A percentile compares a stretch with the other conserved stretches of the same genome.
Conservation (phyloP, 169 alveolate genomes). For the Plasmodium vinckei region DNA sequence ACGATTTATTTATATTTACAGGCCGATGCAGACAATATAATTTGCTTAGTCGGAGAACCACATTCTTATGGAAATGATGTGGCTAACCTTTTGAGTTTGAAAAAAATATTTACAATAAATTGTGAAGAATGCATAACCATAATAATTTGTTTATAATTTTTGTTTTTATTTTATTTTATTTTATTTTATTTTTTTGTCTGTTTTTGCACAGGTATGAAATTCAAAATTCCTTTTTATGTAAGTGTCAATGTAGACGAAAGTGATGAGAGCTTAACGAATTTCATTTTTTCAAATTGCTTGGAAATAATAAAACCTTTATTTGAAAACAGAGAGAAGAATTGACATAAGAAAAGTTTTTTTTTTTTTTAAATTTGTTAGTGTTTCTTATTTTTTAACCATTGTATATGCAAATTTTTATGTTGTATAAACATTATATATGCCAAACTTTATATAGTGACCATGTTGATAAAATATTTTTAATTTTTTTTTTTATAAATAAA, state of each 20-base stretch:
- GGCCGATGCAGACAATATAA: constrained; percentile 67
- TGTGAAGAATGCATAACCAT: not conserved
- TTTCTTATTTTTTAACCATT: too few species aligned
- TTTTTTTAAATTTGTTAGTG: too few species aligned
- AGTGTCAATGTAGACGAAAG: constrained; percentile 68
- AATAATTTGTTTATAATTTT: too few species aligned
- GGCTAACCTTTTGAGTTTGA: constrained; percentile 45
- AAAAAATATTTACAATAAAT: not conserved
- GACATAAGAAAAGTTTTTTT: not conserved
- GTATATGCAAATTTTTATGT: too few species aligned
- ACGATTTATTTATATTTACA: not conserved
- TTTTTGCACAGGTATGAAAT: constrained; percentile 32
- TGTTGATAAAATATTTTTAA: too few species aligned
- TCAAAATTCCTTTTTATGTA: constrained; percentile 64
- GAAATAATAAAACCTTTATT: constrained; percentile 34
- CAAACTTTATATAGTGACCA: too few species aligned
- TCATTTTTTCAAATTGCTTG: constrained; percentile 51
- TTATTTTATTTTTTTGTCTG: not conserved
- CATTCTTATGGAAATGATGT: constrained; percentile 68
- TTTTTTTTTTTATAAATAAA: too few species aligned
- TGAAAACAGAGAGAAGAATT: not conserved
- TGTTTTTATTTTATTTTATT: too few species aligned
- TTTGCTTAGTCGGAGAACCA: constrained; percentile 60
- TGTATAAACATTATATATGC: too few species aligned
- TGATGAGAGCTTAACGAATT: constrained; percentile 52